phyloP scores from a whole-genome alignment of 2,329 filamentous ascomycete species.

The Clarireedia paspali region DNA sequence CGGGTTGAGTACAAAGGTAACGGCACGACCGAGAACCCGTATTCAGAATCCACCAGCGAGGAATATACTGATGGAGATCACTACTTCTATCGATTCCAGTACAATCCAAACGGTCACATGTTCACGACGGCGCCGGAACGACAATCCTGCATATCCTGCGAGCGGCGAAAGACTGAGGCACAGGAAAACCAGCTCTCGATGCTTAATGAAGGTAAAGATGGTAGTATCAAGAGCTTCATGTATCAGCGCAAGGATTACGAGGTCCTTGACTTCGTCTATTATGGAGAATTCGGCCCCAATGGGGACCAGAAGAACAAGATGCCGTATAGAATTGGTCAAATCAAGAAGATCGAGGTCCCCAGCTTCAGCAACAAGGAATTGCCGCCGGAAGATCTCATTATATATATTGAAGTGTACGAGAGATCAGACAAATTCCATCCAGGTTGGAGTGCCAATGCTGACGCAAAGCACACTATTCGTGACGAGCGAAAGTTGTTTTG shows the following conservation, averaged over 20 bases:
- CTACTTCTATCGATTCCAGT: slow-evolving; percentile 12
- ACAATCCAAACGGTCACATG: neutral
- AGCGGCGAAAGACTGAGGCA: neutral
- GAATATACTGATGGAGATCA: neutral
- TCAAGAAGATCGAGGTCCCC: neutral
- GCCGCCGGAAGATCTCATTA: neutral
- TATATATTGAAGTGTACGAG: slow-evolving; percentile 1
- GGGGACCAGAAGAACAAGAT: no score
- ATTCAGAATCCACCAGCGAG: neutral
- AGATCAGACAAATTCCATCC: slow-evolving; percentile 8
- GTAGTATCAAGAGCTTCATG: no score
- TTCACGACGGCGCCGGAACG: slow-evolving; percentile 5
- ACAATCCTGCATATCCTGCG: neutral
- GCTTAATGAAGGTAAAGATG: no score
- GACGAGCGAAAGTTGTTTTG: slow-evolving; percentile 15
- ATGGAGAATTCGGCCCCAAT: no score
- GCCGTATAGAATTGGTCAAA: slow-evolving; percentile 14
- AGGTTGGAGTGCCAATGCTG: neutral
- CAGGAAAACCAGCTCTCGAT: neutral
- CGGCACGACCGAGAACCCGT: neutral
- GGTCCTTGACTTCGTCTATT: no score
- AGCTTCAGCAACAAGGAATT: neutral
- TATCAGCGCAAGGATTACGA: no score
- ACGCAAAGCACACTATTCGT: neutral
- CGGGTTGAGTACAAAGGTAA: slow-evolving; percentile 8